These are phyloP conservation scores for Martensiomyces pterosporus DNA, from an alignment of 192 early-diverging fungal genomes.

Conservation along the genomic window DNA sequence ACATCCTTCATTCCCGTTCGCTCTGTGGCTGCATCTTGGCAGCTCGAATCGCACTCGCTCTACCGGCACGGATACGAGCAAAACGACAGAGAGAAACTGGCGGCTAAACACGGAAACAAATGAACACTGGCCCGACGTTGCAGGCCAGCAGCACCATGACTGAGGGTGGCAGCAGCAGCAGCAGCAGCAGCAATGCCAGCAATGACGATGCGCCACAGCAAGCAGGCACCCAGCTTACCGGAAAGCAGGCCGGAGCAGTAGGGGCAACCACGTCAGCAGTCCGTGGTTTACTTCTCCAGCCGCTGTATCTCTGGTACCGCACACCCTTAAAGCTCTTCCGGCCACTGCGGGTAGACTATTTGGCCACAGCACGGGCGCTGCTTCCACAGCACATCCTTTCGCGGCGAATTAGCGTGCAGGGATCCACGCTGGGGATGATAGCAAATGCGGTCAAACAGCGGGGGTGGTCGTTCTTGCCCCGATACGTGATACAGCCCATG, in stretches of 20 bases:
- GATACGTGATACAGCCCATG: slow-evolving; percentile 69
- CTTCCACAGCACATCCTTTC: slow-evolving; percentile 54
- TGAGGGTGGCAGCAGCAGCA: background rate
- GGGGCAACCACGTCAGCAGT: slow-evolving; percentile 47
- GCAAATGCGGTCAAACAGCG: slow-evolving; percentile 62
- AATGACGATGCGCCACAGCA: slow-evolving; percentile 4
- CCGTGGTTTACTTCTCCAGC: slow-evolving; percentile 43
- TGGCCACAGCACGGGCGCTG: slow-evolving; percentile 69
- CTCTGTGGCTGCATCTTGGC: too few relatives aligned
- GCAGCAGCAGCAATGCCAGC: too few relatives aligned
- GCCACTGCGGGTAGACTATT: slow-evolving; percentile 72
- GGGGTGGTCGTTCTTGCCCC: slow-evolving; percentile 65
- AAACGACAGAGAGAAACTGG: too few relatives aligned
- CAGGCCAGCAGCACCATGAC: slow-evolving; percentile 12
- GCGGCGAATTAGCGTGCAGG: slow-evolving; percentile 50
- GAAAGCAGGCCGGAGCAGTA: slow-evolving; percentile 46
- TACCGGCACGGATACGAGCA: too few relatives aligned
- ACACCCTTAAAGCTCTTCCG: slow-evolving; percentile 64
- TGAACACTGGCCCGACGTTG: slow-evolving; percentile 28
- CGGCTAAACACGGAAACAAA: too few relatives aligned
- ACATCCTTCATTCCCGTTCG: too few relatives aligned
- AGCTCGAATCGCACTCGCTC: too few relatives aligned
- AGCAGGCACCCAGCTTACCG: slow-evolving; percentile 29
- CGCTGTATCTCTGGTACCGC: slow-evolving; percentile 52
- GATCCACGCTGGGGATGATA: slow-evolving; percentile 70